Conservation (phyloP, 768 basidiomycete genomes). For the Rhodotorula sphaerocarpa region DNA sequence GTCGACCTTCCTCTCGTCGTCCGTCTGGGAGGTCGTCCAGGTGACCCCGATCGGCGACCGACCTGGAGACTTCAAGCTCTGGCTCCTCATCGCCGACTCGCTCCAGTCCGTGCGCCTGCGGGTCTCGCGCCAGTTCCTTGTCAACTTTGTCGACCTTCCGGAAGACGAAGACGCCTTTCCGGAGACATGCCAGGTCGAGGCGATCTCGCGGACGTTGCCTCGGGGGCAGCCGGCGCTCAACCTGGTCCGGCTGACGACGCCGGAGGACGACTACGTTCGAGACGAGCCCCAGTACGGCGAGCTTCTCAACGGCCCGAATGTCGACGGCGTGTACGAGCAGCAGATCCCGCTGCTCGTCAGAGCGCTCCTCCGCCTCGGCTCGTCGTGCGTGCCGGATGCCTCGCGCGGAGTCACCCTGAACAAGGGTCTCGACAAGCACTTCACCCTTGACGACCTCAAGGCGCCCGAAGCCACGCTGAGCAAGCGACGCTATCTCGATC, state of each 20-base stretch:
- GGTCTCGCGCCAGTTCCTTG: slow-evolving; percentile 83
- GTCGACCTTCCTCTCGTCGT: slow-evolving; percentile 51
- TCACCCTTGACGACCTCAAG: slow-evolving; percentile 75
- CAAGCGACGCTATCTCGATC: slow-evolving; percentile 60
- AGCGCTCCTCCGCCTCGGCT: slow-evolving; percentile 72
- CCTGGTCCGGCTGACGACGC: slow-evolving; percentile 71
- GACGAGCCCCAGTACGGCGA: slow-evolving; percentile 87
- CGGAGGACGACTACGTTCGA: slow-evolving; percentile 72
- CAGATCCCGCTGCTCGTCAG: slow-evolving; percentile 82
- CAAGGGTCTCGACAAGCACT: slow-evolving; percentile 68
- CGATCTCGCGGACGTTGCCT: slow-evolving; percentile 69
- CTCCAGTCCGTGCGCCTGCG: slow-evolving; percentile 73
- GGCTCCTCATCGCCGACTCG: slow-evolving; percentile 73
- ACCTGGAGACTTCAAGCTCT: slow-evolving; percentile 74
- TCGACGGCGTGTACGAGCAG: slow-evolving; percentile 87
- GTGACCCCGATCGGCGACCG: slow-evolving; percentile 47
- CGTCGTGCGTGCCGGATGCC: slow-evolving; percentile 64
- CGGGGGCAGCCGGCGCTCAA: slow-evolving; percentile 66
- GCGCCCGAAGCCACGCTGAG: slow-evolving; percentile 53
- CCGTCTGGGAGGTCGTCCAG: slow-evolving; percentile 88
- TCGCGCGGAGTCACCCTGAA: slow-evolving; percentile 61
- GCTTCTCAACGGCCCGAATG: slow-evolving; percentile 83
- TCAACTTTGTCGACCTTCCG: slow-evolving; percentile 70
- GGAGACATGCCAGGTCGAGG: slow-evolving; percentile 49
- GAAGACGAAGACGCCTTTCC: slow-evolving; percentile 57